Percentiles rank a stretch among this genome's conserved stretches.
phyloP scores from a whole-genome alignment of 2,329 filamentous ascomycete species.

The Arachnopeziza araneosa region DNA sequence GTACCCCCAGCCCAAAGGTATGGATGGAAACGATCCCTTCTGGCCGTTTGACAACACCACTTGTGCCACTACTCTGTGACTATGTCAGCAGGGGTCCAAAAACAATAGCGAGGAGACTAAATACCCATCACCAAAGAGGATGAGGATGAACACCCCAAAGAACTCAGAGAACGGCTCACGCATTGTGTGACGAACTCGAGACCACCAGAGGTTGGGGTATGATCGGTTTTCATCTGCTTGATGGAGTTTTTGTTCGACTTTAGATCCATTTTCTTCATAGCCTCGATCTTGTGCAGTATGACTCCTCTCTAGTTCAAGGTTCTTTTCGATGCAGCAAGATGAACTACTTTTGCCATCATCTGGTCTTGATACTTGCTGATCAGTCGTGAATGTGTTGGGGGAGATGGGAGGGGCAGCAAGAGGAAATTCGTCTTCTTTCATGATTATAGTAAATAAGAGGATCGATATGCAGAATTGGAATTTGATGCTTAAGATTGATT shows the following conservation, averaged over 20 bases:
- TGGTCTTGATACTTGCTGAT: not conserved
- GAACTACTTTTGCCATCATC: not conserved
- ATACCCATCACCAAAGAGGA: conserved; percentile 64
- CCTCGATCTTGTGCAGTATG: not conserved
- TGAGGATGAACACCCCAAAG: conserved; percentile 61
- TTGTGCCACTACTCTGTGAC: conserved; percentile 51
- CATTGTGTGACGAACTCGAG: conserved; percentile 14
- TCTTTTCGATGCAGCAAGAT: not conserved
- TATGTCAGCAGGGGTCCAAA: conserved; percentile 3
- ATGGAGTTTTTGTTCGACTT: not conserved
- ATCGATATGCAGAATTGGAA: not conserved
- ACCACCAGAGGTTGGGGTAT: conserved; percentile 21
- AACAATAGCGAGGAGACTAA: not conserved
- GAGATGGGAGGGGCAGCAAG: not conserved
- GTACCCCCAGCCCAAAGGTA: conserved; percentile 30
- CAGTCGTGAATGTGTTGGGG: not conserved
- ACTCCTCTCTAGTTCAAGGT: not conserved
- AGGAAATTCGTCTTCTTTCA: not conserved
- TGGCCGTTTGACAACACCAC: conserved; percentile 43
- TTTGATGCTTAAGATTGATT: not conserved
- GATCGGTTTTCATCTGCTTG: not conserved
- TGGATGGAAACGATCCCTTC: conserved; percentile 26
- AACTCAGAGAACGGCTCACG: conserved; percentile 54
- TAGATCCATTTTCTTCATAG: not conserved
- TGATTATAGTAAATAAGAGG: not conserved